Evolutionary conservation across 2,329 filamentous ascomycete genomes (phyloP), one percentile per base, ranked within the genome.

Genomic region (Coniochaeta sp.): DNA sequence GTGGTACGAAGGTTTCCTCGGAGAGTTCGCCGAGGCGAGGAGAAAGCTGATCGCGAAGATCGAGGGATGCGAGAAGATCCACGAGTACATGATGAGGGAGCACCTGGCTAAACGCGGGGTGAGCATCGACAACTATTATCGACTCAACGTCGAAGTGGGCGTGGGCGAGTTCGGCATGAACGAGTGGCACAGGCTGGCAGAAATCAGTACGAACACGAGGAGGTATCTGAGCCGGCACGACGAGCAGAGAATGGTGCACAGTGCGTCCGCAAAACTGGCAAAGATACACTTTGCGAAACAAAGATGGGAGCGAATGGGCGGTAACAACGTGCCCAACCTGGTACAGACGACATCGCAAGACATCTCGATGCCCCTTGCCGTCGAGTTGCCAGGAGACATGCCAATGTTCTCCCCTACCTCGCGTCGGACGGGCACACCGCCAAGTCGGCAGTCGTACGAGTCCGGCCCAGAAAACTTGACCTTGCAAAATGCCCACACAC

Each of bases 81-180:
- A 99, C 72, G 86, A 91, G 69, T 85, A 86, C 67, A 96, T 98
- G 92, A 76, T 89, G 61, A 86, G 84, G 61, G 89, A 96, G 55
- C 85, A 93, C 65, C 79, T 98, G 24, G 76, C 84, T 7, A 89
- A 87, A 71, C 86, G 92, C 36, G 86, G 89, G 28, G 90, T 98
- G 62, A 93, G 89, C 67, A 83, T 85, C 58, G 93, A 97, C 61
- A 91, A 96, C 72, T 99, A 99, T 77, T 96, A 92, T 72, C 89
- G 95, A 8, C 79, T 98, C n/a, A 99, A 99, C 65, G 95, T 98
- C 44, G 93, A 98, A 70, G 88, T 96, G 17, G 95, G 93, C 1
- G 93, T 98, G 3, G 93, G 93, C 58, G 95, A 98, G 70, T 98
- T 97, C 72, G 93, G 90, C 58, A 98, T 99, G 92, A 99, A 98